phyloP scores from a whole-genome alignment of 257 asterid species.

The Penstemon davidsonii region DNA sequence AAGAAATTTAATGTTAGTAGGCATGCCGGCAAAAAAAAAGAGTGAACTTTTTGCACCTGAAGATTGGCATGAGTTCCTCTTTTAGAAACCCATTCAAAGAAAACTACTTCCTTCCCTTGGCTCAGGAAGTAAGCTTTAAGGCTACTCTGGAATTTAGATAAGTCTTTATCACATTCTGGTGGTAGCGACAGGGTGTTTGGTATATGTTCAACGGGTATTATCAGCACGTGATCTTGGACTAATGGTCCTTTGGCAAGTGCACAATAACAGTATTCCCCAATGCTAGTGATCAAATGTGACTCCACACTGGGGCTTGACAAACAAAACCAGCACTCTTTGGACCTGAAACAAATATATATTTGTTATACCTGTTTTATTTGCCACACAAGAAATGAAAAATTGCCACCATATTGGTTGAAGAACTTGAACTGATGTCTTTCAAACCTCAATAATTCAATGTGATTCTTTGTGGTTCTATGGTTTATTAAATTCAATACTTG shows the following conservation, averaged over 20 bases:
- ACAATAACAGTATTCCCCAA: slow-evolving; percentile 82
- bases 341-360: slow-evolving; percentile 46
- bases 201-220: slow-evolving; percentile 81
- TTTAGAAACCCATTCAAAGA: slow-evolving; percentile 85
- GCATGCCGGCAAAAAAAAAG: slow-evolving; percentile 18
- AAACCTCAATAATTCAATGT: neutral
- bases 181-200: slow-evolving; percentile 75
- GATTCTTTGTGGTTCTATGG: neutral
- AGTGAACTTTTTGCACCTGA: slow-evolving; percentile 52
- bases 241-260: slow-evolving; percentile 95
- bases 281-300: slow-evolving; percentile 71
- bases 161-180: slow-evolving; percentile 68
- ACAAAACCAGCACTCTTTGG: slow-evolving; percentile 98
- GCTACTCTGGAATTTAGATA: slow-evolving; percentile 55
- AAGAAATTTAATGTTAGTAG: slow-evolving; percentile 14
- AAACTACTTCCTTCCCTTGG: slow-evolving; percentile 77
- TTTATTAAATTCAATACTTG: neutral
- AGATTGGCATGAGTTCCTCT: slow-evolving; percentile 94
- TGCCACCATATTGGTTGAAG: neutral
- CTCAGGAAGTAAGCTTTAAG: slow-evolving; percentile 71
- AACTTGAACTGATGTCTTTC: neutral
- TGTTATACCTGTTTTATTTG: neutral
- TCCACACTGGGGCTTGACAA: slow-evolving; percentile 82
- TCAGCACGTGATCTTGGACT: slow-evolving; percentile 82
- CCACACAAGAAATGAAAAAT: neutral